These are phyloP conservation scores for Epichloe bromicola DNA, from an alignment of 2,329 filamentous ascomycete genomes.

Conservation along the genomic window DNA sequence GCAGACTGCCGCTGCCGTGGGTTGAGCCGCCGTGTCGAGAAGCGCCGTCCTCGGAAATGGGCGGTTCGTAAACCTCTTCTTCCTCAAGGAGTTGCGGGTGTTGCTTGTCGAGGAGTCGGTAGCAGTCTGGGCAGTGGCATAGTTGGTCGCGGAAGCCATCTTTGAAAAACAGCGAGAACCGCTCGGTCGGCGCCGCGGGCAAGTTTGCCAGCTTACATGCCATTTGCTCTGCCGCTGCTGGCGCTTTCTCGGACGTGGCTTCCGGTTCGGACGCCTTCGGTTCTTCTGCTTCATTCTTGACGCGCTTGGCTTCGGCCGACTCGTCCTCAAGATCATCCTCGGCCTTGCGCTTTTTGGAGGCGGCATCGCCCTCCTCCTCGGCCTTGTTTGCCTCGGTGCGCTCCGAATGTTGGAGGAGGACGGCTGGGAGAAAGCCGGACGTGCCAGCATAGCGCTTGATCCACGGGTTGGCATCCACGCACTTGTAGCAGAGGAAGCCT, in stretches of 20 bases:
- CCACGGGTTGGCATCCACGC: constrained; percentile 78
- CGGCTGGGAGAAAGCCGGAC: constrained; percentile 62
- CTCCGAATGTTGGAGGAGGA: constrained; percentile 34
- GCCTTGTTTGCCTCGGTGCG: not conserved
- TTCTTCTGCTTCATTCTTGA: constrained; percentile 28
- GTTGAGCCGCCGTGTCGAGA: constrained; percentile 43
- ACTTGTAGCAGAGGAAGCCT: constrained; percentile 87
- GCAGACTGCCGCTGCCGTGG: constrained; percentile 65
- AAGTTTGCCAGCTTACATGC: constrained; percentile 50
- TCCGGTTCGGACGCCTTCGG: not conserved
- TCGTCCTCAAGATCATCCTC: constrained; percentile 34
- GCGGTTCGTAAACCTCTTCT: constrained; percentile 88
- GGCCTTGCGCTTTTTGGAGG: constrained; percentile 53
- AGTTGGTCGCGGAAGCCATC: constrained; percentile 67
- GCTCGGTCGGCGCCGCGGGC: constrained; percentile 37
- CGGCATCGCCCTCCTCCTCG: constrained; percentile 1
- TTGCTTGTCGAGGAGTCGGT: constrained; percentile 50
- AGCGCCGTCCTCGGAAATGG: constrained; percentile 54
- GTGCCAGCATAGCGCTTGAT: constrained; percentile 77
- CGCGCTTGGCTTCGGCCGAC: constrained; percentile 34
- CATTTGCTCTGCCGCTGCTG: not conserved
- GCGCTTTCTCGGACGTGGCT: not conserved
- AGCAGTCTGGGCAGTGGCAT: constrained; percentile 76
- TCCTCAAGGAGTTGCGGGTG: constrained; percentile 82
- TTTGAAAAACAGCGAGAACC: constrained; percentile 73